Evolutionary conservation across 116 monocot species (phyloP).

Genomic region (Thalassia testudinum): DNA sequence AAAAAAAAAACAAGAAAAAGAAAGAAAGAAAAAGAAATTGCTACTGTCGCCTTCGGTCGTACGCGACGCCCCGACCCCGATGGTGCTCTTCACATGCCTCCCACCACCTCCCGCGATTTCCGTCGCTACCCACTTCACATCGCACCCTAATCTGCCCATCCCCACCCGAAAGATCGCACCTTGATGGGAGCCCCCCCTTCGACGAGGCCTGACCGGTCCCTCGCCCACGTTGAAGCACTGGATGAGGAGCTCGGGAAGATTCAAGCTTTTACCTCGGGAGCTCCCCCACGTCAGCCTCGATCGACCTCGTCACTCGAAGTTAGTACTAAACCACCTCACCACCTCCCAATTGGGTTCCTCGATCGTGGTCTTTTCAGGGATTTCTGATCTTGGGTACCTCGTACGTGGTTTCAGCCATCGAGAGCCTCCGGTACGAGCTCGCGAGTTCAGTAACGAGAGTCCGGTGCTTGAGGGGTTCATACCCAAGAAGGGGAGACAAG

Average conservation of each 20-base stretch:
- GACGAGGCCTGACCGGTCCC: too few species aligned
- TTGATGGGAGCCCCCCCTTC: background rate
- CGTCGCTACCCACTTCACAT: too few species aligned
- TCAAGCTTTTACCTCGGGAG: constrained; percentile 54
- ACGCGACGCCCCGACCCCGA: too few species aligned
- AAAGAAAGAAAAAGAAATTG: too few species aligned
- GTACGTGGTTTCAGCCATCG: constrained; percentile 29
- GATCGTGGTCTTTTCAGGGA: background rate
- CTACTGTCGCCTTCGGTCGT: too few species aligned
- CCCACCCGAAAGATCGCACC: too few species aligned
- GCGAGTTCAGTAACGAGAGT: background rate
- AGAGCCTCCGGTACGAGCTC: constrained; percentile 22
- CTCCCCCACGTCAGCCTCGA: constrained; percentile 59
- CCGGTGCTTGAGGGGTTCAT: constrained; percentile 64
- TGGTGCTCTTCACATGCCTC: too few species aligned
- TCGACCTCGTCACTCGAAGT: constrained; percentile 60
- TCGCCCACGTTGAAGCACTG: constrained; percentile 35
- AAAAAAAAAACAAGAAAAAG: too few species aligned
- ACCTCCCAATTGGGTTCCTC: background rate
- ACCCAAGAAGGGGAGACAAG: constrained; percentile 31
- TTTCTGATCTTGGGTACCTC: background rate
- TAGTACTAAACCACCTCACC: too few species aligned
- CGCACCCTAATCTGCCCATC: too few species aligned
- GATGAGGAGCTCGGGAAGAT: constrained; percentile 76
- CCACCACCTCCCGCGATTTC: too few species aligned